These are phyloP conservation scores for Pinus albicaulis DNA, from an alignment of 75 land plant genomes.

Conservation along the genomic window DNA sequence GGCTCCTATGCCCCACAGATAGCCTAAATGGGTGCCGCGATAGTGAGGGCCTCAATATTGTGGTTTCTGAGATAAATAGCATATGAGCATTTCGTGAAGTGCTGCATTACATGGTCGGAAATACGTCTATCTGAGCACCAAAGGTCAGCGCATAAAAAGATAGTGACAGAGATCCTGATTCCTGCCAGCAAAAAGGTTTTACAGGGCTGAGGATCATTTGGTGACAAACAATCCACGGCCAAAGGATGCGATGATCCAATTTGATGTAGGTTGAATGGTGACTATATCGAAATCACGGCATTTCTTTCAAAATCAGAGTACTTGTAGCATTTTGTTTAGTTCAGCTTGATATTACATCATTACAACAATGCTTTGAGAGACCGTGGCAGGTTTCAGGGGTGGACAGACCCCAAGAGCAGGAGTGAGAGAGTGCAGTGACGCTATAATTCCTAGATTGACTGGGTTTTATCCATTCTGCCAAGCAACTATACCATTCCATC, in stretches of 20 bases:
- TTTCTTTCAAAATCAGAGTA: no score
- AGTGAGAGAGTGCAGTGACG: no score
- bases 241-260: slow-evolving; percentile 98
- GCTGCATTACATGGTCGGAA: no score
- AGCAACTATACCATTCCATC: no score
- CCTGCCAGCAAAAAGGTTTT: slow-evolving; percentile 95
- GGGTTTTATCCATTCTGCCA: no score
- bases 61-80: slow-evolving; percentile 76
- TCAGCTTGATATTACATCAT: no score
- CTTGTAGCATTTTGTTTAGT: no score
- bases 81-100: slow-evolving; percentile 48
- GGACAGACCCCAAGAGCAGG: no score
- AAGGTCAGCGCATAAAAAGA: slow-evolving; percentile 54
- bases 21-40: slow-evolving; percentile 85
- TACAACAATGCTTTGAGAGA: no score
- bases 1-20: slow-evolving; percentile 85
- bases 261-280: slow-evolving; percentile 68
- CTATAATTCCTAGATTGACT: no score
- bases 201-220: slow-evolving; percentile 88
- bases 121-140: slow-evolving; percentile 28
- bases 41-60: slow-evolving; percentile 85
- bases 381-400: no score
- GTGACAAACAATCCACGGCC: slow-evolving; percentile 65
- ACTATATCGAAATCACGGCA: no score
- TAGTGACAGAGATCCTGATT: slow-evolving; percentile 86